phyloP scores from a whole-genome alignment of 1,284 basidiomycete genomes.

The Tilletia horrida region DNA sequence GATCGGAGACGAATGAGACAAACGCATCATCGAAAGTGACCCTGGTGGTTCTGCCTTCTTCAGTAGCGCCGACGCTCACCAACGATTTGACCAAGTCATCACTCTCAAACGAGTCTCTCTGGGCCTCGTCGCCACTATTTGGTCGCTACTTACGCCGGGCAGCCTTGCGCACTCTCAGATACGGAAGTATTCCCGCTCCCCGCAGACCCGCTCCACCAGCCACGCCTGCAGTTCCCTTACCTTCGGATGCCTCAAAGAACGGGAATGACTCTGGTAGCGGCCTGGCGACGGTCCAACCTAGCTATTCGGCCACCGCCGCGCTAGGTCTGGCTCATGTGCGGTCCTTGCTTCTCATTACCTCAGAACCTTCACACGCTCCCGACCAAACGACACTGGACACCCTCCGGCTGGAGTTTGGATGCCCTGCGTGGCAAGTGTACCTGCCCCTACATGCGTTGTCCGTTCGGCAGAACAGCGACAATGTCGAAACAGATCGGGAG shows the following conservation, averaged over 20 bases:
- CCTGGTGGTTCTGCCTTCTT: slow-evolving; percentile 28
- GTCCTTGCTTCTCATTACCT: slow-evolving; percentile 20
- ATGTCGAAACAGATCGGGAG: neutral
- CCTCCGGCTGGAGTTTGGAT: slow-evolving; percentile 45
- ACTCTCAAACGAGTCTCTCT: slow-evolving; percentile 6
- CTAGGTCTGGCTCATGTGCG: slow-evolving; percentile 7
- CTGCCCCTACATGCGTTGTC: slow-evolving; percentile 24
- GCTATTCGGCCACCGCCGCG: slow-evolving; percentile 2
- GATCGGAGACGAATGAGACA: slow-evolving; percentile 36
- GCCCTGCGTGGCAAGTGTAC: slow-evolving; percentile 45
- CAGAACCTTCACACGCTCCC: slow-evolving; percentile 29
- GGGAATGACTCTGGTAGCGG: too few species aligned
- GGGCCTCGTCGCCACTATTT: slow-evolving; percentile 35
- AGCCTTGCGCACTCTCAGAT: neutral
- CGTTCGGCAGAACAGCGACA: neutral
- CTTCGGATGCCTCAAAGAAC: too few species aligned
- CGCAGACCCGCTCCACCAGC: neutral
- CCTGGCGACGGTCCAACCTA: neutral
- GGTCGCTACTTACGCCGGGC: slow-evolving; percentile 29
- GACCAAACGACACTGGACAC: slow-evolving; percentile 45
- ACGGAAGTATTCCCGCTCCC: neutral
- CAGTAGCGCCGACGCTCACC: slow-evolving; percentile 28
- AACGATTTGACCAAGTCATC: slow-evolving; percentile 21
- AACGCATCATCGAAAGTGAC: slow-evolving; percentile 18
- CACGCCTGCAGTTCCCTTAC: too few species aligned